These are phyloP conservation scores for Calonectria pseudoturangicola DNA, from an alignment of 2,329 filamentous ascomycete species.

Conservation along the genomic window DNA sequence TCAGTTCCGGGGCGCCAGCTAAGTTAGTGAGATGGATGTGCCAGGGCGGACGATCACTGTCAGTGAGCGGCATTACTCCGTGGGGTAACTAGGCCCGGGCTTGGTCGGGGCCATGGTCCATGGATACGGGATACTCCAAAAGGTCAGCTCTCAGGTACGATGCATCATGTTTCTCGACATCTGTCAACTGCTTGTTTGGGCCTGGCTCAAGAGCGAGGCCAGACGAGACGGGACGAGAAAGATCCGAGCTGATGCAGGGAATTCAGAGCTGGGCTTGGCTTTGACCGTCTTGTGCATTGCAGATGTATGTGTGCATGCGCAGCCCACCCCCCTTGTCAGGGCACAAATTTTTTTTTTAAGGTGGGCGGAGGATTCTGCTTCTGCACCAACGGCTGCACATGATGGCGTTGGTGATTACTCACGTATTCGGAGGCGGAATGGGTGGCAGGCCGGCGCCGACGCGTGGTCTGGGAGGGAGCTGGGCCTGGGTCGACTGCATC, in stretches of 20 bases:
- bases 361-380: constrained; percentile 14
- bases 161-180: constrained; percentile 29
- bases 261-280: neutral
- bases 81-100: constrained; percentile 33
- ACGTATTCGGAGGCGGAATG: constrained; percentile 24
- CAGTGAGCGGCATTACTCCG: constrained; percentile 36
- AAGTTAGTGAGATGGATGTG: constrained; percentile 26
- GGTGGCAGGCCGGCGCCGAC: constrained; percentile 15
- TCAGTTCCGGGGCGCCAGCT: constrained; percentile 21
- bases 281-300: neutral
- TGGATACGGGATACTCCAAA: constrained; percentile 7
- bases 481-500: constrained; percentile 23
- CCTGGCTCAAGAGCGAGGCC: constrained; percentile 11
- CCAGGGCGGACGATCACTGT: constrained; percentile 31
- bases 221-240: constrained; percentile 25
- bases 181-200: constrained; percentile 2
- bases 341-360: neutral
- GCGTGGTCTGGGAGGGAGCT: constrained; percentile 19
- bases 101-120: constrained; percentile 16
- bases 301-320: constrained; percentile 9
- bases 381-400: constrained; percentile 20
- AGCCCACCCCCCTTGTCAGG: constrained; percentile 9
- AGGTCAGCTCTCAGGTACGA: constrained; percentile 10
- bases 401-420: neutral
- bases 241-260: constrained; percentile 22